These are phyloP conservation scores for Exobasidium rhododendri DNA, from an alignment of 1,284 basidiomycete genomes.

Conservation along the genomic window DNA sequence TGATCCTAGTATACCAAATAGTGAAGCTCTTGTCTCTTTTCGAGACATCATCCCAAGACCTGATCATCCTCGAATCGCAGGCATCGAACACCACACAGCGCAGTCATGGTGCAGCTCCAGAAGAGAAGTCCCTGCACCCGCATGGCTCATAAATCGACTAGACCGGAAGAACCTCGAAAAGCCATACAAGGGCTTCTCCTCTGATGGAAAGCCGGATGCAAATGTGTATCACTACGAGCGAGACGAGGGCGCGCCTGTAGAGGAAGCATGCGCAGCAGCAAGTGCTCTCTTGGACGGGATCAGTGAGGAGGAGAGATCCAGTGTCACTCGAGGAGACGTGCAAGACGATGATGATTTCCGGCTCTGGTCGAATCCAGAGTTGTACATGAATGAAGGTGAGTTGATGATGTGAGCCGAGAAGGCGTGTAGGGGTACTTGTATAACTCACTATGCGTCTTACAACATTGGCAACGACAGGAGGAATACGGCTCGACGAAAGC, in stretches of 20 bases:
- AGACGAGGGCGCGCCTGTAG: conserved; percentile 53
- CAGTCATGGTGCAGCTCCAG: conserved; percentile 46
- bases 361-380: conserved; percentile 54
- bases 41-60: conserved; percentile 45
- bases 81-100: conserved; percentile 40
- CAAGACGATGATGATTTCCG: conserved; percentile 48
- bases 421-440: background rate
- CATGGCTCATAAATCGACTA: conserved; percentile 52
- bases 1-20: conserved; percentile 46
- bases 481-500: conserved; percentile 55
- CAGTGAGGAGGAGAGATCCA: conserved; percentile 23
- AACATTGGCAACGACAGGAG: too few relatives aligned
- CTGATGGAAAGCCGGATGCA: conserved; percentile 44
- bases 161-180: conserved; percentile 43
- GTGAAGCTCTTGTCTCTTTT: conserved; percentile 51
- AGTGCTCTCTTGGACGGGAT: conserved; percentile 31
- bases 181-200: conserved; percentile 47
- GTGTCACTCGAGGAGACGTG: conserved; percentile 39
- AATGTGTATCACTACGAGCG: conserved; percentile 35
- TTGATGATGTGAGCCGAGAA: background rate
- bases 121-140: conserved; percentile 44
- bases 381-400: conserved; percentile 52
- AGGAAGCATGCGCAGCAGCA: conserved; percentile 38
- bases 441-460: too few relatives aligned
- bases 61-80: conserved; percentile 51